These are phyloP conservation scores for Ophiocordyceps camponoti-floridani DNA, from an alignment of 2,329 filamentous ascomycete species.

Conservation along the genomic window DNA sequence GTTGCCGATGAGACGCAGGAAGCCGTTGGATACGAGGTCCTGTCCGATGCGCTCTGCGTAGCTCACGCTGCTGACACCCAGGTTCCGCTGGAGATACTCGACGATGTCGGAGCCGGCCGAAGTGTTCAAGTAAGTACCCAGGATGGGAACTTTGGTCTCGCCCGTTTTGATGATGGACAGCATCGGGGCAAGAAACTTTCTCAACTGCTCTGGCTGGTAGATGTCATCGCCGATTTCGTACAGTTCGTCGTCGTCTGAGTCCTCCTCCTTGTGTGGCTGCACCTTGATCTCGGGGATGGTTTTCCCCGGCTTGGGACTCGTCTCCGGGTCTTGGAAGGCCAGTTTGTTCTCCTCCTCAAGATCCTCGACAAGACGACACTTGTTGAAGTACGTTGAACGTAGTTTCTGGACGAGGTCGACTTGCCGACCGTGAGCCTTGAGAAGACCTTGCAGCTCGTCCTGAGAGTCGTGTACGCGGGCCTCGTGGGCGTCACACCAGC, in stretches of 20 bases:
- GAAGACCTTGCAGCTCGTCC: conserved; percentile 76
- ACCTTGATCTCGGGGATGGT: conserved; percentile 78
- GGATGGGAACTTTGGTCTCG: conserved; percentile 86
- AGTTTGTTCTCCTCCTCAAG: conserved; percentile 97
- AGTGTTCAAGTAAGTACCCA: conserved; percentile 88
- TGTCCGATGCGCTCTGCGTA: conserved; percentile 92
- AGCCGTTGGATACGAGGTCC: conserved; percentile 72
- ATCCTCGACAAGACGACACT: conserved; percentile 89
- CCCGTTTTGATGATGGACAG: conserved; percentile 71
- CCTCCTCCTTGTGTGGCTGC: conserved; percentile 44
- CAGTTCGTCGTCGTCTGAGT: conserved; percentile 54
- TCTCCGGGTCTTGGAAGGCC: conserved; percentile 76
- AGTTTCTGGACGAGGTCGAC: conserved; percentile 82
- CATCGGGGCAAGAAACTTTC: conserved; percentile 78
- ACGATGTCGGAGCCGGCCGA: conserved; percentile 85
- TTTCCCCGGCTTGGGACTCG: conserved; percentile 40
- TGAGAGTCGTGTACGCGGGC: conserved; percentile 82
- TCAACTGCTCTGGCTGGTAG: conserved; percentile 72
- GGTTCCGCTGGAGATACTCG: conserved; percentile 80
- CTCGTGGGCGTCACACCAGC: conserved; percentile 94
- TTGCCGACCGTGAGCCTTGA: conserved; percentile 88
- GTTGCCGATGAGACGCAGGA: conserved; percentile 79
- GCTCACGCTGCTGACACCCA: conserved; percentile 68
- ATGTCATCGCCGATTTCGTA: conserved; percentile 82
- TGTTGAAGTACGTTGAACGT: conserved; percentile 95